These are phyloP conservation scores for Cucumis cinereus DNA, from an alignment of 306 rosid species.

Conservation along the genomic window DNA sequence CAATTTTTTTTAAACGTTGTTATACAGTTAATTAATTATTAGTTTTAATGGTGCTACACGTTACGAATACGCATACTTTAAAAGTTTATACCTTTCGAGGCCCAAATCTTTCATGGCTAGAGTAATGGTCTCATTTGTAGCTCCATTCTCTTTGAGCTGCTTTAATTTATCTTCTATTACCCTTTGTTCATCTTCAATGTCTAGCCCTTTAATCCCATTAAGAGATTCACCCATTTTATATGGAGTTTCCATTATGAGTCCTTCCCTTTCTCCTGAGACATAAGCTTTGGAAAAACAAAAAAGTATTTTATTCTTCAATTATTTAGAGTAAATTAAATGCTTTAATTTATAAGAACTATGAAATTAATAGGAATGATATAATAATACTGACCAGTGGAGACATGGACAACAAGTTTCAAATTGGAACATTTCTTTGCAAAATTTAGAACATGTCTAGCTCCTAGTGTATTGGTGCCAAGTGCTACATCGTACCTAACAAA, in stretches of 20 bases:
- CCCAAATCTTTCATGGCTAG: constrained; percentile 64
- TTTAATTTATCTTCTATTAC: constrained; percentile 18
- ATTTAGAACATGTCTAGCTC: constrained; percentile 45
- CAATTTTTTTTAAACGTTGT: no score
- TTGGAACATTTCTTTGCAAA: constrained; percentile 51
- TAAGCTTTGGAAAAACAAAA: constrained; percentile 31
- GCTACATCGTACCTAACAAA: constrained; percentile 52
- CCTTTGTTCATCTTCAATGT: constrained; percentile 37
- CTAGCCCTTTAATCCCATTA: constrained; percentile 43
- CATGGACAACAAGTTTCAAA: constrained; percentile 47
- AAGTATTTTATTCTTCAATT: background rate
- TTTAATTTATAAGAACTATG: no score
- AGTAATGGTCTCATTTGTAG: constrained; percentile 26
- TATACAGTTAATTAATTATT: no score
- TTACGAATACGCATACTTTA: no score
- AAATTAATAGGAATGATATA: no score
- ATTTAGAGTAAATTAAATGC: background rate
- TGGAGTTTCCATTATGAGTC: constrained; percentile 47
- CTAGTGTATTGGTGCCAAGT: constrained; percentile 45
- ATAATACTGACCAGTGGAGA: constrained; percentile 54
- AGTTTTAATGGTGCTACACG: no score
- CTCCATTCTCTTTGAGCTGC: constrained; percentile 28
- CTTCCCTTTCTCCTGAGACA: constrained; percentile 61
- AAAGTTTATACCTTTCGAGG: constrained; percentile 25
- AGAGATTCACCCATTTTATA: constrained; percentile 46